Conservation (phyloP, 202 grass and related monocot species). For the Schoenoplectus tabernaemontani region DNA sequence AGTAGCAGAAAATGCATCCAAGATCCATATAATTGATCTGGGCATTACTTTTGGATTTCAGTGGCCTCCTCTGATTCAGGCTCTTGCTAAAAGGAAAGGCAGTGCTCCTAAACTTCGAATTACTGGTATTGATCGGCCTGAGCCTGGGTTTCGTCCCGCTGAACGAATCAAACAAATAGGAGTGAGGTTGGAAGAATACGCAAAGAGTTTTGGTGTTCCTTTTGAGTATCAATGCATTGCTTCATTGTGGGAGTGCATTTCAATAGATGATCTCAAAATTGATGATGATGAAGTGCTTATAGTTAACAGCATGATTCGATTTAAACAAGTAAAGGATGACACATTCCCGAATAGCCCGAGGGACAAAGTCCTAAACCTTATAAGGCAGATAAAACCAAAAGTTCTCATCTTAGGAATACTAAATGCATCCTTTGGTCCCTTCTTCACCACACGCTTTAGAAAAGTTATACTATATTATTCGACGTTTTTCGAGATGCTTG, state of each 20-base stretch:
- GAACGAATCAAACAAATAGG: conserved; percentile 19
- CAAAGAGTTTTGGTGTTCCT: conserved; percentile 24
- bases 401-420: conserved; percentile 27
- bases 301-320: neutral
- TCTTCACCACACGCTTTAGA: conserved; percentile 46
- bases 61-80: conserved; percentile 48
- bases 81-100: conserved; percentile 32
- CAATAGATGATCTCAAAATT: conserved; percentile 25
- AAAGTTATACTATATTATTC: conserved; percentile 37
- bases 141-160: conserved; percentile 34
- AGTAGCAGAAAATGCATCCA: conserved; percentile 20
- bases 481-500: conserved; percentile 43
- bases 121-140: conserved; percentile 45
- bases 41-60: conserved; percentile 59
- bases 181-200: conserved; percentile 31
- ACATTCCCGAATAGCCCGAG: conserved; percentile 18
- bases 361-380: conserved; percentile 22
- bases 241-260: conserved; percentile 24
- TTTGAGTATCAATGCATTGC: conserved; percentile 30
- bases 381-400: conserved; percentile 30
- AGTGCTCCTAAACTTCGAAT: conserved; percentile 45
- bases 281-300: conserved; percentile 24
- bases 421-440: conserved; percentile 19
- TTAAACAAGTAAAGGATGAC: conserved; percentile 17
- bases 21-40: conserved; percentile 57